These are phyloP conservation scores for Verticillium nonalfalfae DNA, from an alignment of 2,329 filamentous ascomycete genomes.

Conservation along the genomic window DNA sequence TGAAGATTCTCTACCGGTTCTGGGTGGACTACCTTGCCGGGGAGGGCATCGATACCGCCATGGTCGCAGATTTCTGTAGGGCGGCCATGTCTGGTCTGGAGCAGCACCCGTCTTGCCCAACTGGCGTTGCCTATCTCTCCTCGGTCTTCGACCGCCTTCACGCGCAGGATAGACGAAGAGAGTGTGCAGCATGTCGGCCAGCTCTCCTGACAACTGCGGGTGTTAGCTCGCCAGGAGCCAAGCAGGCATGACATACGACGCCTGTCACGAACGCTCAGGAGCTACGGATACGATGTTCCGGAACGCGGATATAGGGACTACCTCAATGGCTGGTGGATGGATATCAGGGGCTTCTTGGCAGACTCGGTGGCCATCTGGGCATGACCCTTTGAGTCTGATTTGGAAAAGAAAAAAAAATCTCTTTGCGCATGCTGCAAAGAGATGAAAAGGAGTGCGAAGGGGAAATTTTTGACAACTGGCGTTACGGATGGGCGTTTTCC, in stretches of 20 bases:
- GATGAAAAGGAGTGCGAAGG: not conserved
- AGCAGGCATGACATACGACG: not conserved
- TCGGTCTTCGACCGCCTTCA: not conserved
- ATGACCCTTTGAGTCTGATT: constrained; percentile 4
- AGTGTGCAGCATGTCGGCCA: not conserved
- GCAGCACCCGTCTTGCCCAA: not conserved
- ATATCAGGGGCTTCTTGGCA: not conserved
- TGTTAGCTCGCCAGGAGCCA: not conserved
- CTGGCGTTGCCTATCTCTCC: not conserved
- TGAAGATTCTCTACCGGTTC: constrained; percentile 65
- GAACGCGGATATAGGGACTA: too few species aligned
- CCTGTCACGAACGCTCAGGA: not conserved
- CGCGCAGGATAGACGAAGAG: not conserved
- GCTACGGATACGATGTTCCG: not conserved
- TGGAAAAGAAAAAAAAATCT: constrained; percentile 6
- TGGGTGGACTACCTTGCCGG: constrained; percentile 68
- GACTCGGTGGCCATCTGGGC: not conserved
- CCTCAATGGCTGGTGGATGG: not conserved
- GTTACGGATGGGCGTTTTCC: not conserved
- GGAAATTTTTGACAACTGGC: not conserved
- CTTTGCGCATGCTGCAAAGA: constrained; percentile 1
- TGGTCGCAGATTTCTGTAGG: constrained; percentile 70
- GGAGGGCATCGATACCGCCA: constrained; percentile 63
- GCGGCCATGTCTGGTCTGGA: constrained; percentile 56
- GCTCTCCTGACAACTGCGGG: not conserved